These are phyloP conservation scores for Schizosaccharomyces octosporus DNA, from an alignment of 805 yeast genomes.

Conservation along the genomic window DNA sequence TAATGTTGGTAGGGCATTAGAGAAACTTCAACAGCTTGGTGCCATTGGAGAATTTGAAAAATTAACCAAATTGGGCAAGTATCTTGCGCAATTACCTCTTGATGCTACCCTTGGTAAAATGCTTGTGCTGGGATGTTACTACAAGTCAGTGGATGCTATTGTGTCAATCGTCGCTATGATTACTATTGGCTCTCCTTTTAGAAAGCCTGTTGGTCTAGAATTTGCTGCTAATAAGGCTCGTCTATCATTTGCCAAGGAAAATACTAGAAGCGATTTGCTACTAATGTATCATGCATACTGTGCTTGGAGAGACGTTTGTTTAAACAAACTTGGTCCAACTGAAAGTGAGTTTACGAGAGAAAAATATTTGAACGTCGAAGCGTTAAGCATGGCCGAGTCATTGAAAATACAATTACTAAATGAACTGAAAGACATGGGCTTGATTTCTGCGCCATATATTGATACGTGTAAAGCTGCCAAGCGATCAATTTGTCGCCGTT, in stretches of 20 bases:
- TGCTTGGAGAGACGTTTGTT: not conserved
- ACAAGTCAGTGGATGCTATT: not conserved
- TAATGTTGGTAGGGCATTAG: constrained; percentile 5
- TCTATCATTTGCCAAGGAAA: not conserved
- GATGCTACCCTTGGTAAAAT: not conserved
- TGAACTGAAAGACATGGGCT: not conserved
- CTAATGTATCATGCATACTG: not conserved
- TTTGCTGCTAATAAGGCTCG: not conserved
- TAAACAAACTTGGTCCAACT: not conserved
- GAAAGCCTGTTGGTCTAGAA: not conserved
- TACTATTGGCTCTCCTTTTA: not conserved
- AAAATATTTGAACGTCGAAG: not conserved
- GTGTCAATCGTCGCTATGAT: not conserved
- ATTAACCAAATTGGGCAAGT: constrained; percentile 6
- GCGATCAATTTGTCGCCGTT: not conserved
- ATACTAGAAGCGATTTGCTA: not conserved
- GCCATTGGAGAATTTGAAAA: constrained; percentile 6
- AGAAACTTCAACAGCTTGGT: constrained; percentile 5
- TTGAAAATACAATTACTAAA: not conserved
- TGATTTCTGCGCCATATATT: not conserved
- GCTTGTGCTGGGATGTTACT: not conserved
- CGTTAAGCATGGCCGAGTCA: not conserved
- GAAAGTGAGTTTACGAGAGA: not conserved
- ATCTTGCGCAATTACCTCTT: constrained; percentile 2
- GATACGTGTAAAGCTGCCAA: not conserved